Conservation (phyloP, 2,329 filamentous ascomycete genomes). For the Cladosporium velox region DNA sequence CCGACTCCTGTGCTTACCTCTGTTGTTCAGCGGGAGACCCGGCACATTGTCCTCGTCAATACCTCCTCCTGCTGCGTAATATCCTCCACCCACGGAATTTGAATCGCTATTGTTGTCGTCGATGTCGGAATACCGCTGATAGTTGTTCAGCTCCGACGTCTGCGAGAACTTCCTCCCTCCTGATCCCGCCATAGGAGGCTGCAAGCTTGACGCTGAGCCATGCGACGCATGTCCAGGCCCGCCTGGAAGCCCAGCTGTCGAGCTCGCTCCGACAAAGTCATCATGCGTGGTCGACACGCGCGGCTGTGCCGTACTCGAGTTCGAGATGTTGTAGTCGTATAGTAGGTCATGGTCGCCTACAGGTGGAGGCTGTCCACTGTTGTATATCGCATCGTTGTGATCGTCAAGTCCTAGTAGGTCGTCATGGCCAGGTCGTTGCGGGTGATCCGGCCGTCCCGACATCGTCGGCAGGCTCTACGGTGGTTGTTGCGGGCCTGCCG, state of each 20-base stretch:
- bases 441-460: conserved; percentile 58
- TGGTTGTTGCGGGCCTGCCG: conserved; percentile 20
- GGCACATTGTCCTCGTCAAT: conserved; percentile 58
- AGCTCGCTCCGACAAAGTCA: conserved; percentile 75
- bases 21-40: conserved; percentile 56
- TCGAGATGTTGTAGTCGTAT: conserved; percentile 71
- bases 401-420: conserved; percentile 69
- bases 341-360: conserved; percentile 79
- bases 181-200: conserved; percentile 42
- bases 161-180: conserved; percentile 63
- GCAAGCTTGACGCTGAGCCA: conserved; percentile 35
- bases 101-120: conserved; percentile 58
- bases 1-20: conserved; percentile 57
- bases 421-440: conserved; percentile 46
- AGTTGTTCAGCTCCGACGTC: conserved; percentile 81
- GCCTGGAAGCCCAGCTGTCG: conserved; percentile 47
- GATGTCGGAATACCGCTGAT: conserved; percentile 86
- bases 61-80: conserved; percentile 70
- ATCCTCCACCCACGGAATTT: conserved; percentile 46
- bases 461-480: conserved; percentile 34
- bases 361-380: conserved; percentile 73
- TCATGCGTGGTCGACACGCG: conserved; percentile 92
- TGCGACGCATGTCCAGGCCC: conserved; percentile 43
- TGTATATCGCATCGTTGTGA: conserved; percentile 67
- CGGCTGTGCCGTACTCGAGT: conserved; percentile 61